Evolutionary conservation across 2,329 filamentous ascomycete genomes (phyloP).

Genomic region (Alternaria viburni): DNA sequence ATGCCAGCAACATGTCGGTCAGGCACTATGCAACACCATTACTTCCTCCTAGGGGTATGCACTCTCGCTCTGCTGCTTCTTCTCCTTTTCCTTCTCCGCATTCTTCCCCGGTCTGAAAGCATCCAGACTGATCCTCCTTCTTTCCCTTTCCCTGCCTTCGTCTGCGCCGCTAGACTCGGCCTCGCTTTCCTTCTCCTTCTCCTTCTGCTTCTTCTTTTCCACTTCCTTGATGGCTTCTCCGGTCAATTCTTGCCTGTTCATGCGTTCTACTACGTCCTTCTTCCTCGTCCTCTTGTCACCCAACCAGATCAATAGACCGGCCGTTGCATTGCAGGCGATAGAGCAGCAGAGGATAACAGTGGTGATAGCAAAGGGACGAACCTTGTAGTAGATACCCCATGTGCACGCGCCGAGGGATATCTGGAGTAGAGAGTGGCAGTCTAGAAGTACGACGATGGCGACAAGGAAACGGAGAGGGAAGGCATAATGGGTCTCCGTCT

Average conservation of each 20-base stretch:
- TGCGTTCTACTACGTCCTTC: slow-evolving; percentile 81
- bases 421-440: slow-evolving; percentile 80
- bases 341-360: slow-evolving; percentile 81
- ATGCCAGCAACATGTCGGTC: neutral
- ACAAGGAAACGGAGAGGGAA: slow-evolving; percentile 78
- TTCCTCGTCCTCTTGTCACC: slow-evolving; percentile 80
- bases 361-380: slow-evolving; percentile 73
- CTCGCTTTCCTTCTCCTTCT: slow-evolving; percentile 46
- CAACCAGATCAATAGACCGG: slow-evolving; percentile 76
- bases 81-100: neutral
- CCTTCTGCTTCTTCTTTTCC: slow-evolving; percentile 53
- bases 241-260: slow-evolving; percentile 79
- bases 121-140: slow-evolving; percentile 26
- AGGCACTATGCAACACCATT: neutral
- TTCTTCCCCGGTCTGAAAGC: slow-evolving; percentile 5
- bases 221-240: slow-evolving; percentile 66
- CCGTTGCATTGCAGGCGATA: slow-evolving; percentile 77
- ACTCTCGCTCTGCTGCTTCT: neutral
- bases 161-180: slow-evolving; percentile 14
- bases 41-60: neutral
- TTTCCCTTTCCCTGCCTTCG: slow-evolving; percentile 22
- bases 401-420: slow-evolving; percentile 80
- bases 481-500: slow-evolving; percentile 80
- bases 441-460: slow-evolving; percentile 77
- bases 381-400: slow-evolving; percentile 76